phyloP scores from a whole-genome alignment of 2,329 filamentous ascomycete species.

The Stagonosporopsis tanaceti region DNA sequence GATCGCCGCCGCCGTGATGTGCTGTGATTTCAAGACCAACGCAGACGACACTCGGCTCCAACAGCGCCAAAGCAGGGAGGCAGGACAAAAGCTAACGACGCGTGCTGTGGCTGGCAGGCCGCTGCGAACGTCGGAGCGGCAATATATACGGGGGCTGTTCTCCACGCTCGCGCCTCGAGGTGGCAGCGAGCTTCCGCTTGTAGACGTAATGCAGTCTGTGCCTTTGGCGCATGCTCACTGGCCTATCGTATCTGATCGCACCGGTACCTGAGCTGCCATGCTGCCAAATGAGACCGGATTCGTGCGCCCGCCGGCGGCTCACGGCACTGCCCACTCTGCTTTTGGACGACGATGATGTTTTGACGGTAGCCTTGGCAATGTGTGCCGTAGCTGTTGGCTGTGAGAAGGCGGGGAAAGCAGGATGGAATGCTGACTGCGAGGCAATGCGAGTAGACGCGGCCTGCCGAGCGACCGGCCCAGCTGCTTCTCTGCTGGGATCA shows the following conservation, averaged over 20 bases:
- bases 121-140: constrained; percentile 18
- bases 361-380: constrained; percentile 29
- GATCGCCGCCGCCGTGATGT: constrained; percentile 18
- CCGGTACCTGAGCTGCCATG: constrained; percentile 22
- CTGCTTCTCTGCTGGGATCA: not conserved
- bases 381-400: constrained; percentile 21
- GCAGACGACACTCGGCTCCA: constrained; percentile 1
- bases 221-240: constrained; percentile 22
- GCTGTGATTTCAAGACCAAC: constrained; percentile 9
- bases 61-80: constrained; percentile 1
- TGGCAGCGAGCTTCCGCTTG: constrained; percentile 24
- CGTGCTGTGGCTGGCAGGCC: constrained; percentile 17
- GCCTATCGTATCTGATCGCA: constrained; percentile 25
- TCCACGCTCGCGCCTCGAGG: constrained; percentile 15
- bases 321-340: constrained; percentile 24
- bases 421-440: constrained; percentile 17
- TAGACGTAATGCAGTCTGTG: constrained; percentile 23
- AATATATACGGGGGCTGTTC: constrained; percentile 14
- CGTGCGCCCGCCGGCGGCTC: constrained; percentile 24
- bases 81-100: constrained; percentile 5
- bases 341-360: constrained; percentile 29
- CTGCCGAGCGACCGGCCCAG: not conserved
- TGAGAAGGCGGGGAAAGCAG: constrained; percentile 17
- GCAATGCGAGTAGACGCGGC: not conserved
- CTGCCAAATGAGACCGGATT: constrained; percentile 31